A percentile compares a stretch with the other conserved stretches of the same genome.
Evolutionary conservation across 177 flowering plant genomes (phyloP).

Genomic region (Vitis hybrid): DNA sequence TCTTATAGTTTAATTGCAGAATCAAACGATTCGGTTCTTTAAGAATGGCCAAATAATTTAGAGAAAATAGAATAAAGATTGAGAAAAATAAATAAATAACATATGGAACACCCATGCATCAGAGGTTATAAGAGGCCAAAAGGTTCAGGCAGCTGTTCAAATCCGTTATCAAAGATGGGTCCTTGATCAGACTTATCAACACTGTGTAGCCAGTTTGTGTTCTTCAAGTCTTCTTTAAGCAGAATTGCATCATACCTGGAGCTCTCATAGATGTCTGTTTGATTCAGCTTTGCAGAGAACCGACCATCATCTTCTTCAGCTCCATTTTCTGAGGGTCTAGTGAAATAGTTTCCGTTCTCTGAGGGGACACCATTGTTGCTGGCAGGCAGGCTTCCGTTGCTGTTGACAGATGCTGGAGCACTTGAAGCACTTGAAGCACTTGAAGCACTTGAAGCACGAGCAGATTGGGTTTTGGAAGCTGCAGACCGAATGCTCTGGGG

Average conservation of each 20-base stretch:
- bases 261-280: conserved; percentile 72
- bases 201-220: conserved; percentile 84
- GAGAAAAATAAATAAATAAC: neutral
- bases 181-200: conserved; percentile 63
- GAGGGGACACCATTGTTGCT: conserved; percentile 22
- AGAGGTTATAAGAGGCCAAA: conserved; percentile 56
- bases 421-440: conserved; percentile 14
- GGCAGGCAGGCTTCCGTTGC: conserved; percentile 30
- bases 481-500: conserved; percentile 90
- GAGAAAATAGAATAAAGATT: neutral
- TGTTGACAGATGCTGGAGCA: conserved; percentile 31
- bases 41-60: conserved; percentile 8
- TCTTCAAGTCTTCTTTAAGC: conserved; percentile 81
- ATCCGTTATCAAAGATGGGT: conserved; percentile 69
- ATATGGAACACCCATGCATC: neutral
- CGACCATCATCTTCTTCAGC: conserved; percentile 30
- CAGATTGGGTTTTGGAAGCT: conserved; percentile 44
- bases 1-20: neutral
- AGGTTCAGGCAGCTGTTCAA: conserved; percentile 84
- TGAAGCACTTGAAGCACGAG: conserved; percentile 13
- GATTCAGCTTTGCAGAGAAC: conserved; percentile 41
- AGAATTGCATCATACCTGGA: conserved; percentile 81
- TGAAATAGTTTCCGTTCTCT: conserved; percentile 41
- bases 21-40: neutral
- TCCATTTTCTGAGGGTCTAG: conserved; percentile 34